These are phyloP conservation scores for Candida neerlandica DNA, from an alignment of 1,139 yeast species.

Conservation along the genomic window DNA sequence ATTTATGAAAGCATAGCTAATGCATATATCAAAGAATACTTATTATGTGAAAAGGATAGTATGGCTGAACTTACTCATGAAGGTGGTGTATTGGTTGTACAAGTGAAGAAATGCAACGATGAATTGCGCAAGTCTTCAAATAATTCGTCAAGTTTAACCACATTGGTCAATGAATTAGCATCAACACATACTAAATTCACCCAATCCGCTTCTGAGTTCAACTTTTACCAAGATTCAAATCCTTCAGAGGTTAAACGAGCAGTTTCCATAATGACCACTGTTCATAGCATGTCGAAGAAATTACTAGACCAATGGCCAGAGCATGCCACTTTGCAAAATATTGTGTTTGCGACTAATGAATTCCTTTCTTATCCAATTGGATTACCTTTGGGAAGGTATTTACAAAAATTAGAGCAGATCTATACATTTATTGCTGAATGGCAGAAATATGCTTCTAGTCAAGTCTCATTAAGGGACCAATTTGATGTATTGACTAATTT, in stretches of 20 bases:
- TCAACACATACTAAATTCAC: slow-evolving; percentile 25
- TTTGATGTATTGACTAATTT: slow-evolving; percentile 62
- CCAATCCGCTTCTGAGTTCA: slow-evolving; percentile 32
- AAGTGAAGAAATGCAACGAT: slow-evolving; percentile 21
- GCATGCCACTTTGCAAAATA: slow-evolving; percentile 81
- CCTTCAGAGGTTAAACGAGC: slow-evolving; percentile 65
- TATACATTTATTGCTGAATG: slow-evolving; percentile 84
- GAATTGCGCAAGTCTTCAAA: slow-evolving; percentile 23
- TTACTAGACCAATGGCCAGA: slow-evolving; percentile 86
- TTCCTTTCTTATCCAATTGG: slow-evolving; percentile 61
- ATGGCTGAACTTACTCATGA: slow-evolving; percentile 37
- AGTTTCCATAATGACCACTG: slow-evolving; percentile 49
- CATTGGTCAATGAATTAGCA: slow-evolving; percentile 44
- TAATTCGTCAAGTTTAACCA: slow-evolving; percentile 41
- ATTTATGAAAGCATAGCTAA: slow-evolving; percentile 33
- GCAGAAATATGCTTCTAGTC: slow-evolving; percentile 88
- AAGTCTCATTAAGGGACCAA: slow-evolving; percentile 62
- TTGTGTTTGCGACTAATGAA: slow-evolving; percentile 68
- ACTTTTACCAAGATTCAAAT: slow-evolving; percentile 72
- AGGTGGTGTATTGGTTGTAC: slow-evolving; percentile 43
- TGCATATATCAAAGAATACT: slow-evolving; percentile 33
- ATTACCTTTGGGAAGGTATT: slow-evolving; percentile 74
- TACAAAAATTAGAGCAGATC: slow-evolving; percentile 85
- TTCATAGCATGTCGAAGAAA: slow-evolving; percentile 50
- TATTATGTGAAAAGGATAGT: slow-evolving; percentile 16